Evolutionary conservation across 2,329 filamentous ascomycete species (phyloP).

Genomic region (Monilinia fructicola): DNA sequence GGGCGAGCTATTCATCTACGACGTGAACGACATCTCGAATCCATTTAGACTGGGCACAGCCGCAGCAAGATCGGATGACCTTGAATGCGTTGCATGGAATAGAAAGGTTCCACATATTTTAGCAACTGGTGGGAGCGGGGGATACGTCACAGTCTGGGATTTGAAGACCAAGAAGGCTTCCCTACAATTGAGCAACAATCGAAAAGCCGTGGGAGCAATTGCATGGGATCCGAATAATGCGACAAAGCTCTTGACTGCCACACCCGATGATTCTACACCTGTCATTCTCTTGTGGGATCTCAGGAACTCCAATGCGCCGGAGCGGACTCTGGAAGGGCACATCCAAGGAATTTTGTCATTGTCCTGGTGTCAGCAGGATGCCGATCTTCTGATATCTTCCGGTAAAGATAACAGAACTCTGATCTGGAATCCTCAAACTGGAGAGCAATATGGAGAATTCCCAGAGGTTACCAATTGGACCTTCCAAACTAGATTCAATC

Average conservation of each 20-base stretch:
- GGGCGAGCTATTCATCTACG: conserved; percentile 94
- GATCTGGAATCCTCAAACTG: conserved; percentile 94
- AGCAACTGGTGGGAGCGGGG: conserved; percentile 87
- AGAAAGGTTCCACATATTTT: conserved; percentile 96
- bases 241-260: conserved; percentile 90
- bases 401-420: conserved; percentile 96
- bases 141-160: conserved; percentile 98
- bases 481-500: conserved; percentile 92
- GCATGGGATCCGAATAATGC: conserved; percentile 96
- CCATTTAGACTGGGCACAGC: conserved; percentile 86
- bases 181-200: conserved; percentile 87
- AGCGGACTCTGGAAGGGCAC: conserved; percentile 85
- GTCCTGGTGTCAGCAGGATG: conserved; percentile 93
- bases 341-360: conserved; percentile 91
- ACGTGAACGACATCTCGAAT: conserved; percentile 84
- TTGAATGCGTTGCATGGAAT: conserved; percentile 98
- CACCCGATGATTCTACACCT: conserved; percentile 83
- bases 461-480: conserved; percentile 99
- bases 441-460: conserved; percentile 84
- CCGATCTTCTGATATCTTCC: conserved; percentile 83
- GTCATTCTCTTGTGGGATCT: conserved; percentile 93
- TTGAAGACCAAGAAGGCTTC: conserved; percentile 97
- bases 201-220: conserved; percentile 91
- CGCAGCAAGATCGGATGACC: conserved; percentile 87
- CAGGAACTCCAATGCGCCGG: conserved; percentile 92